Conservation (phyloP, 768 basidiomycete species). For the Lanmaoa pseudosensibilis region DNA sequence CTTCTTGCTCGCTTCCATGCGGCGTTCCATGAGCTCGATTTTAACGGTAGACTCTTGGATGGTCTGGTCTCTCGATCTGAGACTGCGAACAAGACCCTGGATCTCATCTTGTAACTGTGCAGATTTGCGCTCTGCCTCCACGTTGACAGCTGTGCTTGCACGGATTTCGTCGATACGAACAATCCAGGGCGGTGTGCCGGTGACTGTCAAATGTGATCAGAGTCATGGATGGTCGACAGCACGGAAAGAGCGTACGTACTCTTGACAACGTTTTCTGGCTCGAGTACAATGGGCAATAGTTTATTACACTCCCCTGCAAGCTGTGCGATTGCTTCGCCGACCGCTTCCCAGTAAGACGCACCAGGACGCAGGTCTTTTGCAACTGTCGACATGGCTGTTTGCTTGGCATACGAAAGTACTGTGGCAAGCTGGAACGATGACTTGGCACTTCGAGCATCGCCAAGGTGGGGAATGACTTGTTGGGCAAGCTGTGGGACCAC, state of each 20-base stretch:
- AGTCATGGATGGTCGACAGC: neutral
- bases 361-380: slow-evolving; percentile 68
- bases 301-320: slow-evolving; percentile 70
- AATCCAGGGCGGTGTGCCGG: slow-evolving; percentile 83
- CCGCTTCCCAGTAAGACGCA: slow-evolving; percentile 72
- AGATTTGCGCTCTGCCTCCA: slow-evolving; percentile 90
- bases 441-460: slow-evolving; percentile 77
- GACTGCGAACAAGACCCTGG: slow-evolving; percentile 77
- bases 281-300: slow-evolving; percentile 69
- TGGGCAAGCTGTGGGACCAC: slow-evolving; percentile 71
- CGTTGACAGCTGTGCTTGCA: slow-evolving; percentile 76
- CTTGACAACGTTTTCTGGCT: slow-evolving; percentile 75
- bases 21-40: slow-evolving; percentile 92
- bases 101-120: slow-evolving; percentile 86
- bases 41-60: slow-evolving; percentile 89
- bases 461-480: slow-evolving; percentile 82
- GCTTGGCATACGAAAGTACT: slow-evolving; percentile 68
- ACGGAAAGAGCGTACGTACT: slow-evolving; percentile 46
- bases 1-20: slow-evolving; percentile 88
- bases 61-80: slow-evolving; percentile 86
- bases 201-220: slow-evolving; percentile 44
- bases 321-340: slow-evolving; percentile 65
- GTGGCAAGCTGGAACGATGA: slow-evolving; percentile 72
- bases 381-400: slow-evolving; percentile 70
- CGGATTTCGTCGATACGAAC: slow-evolving; percentile 80